Evolutionary conservation across 2,329 filamentous ascomycete genomes (phyloP).

Genomic region (Penicillium griseofulvum): DNA sequence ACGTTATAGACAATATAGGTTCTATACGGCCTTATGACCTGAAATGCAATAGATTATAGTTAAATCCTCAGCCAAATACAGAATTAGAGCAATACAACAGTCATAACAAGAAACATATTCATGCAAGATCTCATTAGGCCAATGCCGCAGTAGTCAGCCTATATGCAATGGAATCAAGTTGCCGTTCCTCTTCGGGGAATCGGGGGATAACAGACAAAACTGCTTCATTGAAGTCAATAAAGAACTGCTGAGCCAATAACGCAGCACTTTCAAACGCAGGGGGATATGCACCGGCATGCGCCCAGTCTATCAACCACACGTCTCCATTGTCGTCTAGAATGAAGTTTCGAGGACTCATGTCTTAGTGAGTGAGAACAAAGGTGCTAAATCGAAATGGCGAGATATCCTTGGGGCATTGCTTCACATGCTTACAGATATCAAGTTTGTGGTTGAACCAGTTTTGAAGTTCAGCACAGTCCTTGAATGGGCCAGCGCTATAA

Average conservation of each 20-base stretch:
- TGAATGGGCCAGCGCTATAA: slow-evolving; percentile 25
- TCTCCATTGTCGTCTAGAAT: slow-evolving; percentile 13
- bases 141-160: slow-evolving; percentile 17
- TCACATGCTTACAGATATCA: slow-evolving; percentile 17
- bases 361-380: slow-evolving; percentile 19
- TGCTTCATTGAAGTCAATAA: slow-evolving; percentile 21
- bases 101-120: not conserved
- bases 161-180: slow-evolving; percentile 22
- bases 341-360: slow-evolving; percentile 23
- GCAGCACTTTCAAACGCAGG: slow-evolving; percentile 22
- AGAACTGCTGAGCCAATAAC: slow-evolving; percentile 12
- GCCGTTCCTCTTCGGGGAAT: slow-evolving; percentile 16
- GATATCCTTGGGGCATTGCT: slow-evolving; percentile 14
- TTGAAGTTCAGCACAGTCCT: slow-evolving; percentile 16
- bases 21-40: not conserved
- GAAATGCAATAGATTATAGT: not conserved
- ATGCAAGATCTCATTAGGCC: slow-evolving; percentile 9
- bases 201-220: slow-evolving; percentile 18
- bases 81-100: not conserved
- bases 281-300: slow-evolving; percentile 23
- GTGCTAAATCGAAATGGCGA: slow-evolving; percentile 14
- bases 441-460: slow-evolving; percentile 31
- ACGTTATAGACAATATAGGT: no score
- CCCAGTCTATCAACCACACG: slow-evolving; percentile 22
- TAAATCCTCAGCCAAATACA: not conserved